Evolutionary conservation across 257 asterid species (phyloP).

Genomic region (Solanum sitiens): DNA sequence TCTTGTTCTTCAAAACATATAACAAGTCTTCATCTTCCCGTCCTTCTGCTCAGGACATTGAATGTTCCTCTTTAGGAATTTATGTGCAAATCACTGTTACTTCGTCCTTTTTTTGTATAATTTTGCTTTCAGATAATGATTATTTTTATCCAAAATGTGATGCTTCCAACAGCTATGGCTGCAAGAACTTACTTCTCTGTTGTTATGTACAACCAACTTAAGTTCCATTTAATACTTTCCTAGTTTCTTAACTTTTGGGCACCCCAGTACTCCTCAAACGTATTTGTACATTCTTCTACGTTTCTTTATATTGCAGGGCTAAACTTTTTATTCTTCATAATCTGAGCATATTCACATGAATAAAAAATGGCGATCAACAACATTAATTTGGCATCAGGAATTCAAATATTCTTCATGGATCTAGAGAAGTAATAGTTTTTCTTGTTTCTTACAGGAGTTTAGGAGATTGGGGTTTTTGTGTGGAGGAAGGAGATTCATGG

Average conservation of each 20-base stretch:
- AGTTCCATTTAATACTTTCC: neutral
- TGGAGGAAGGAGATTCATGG: constrained; percentile 54
- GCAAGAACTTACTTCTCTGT: neutral
- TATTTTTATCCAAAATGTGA: neutral
- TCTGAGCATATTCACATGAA: neutral
- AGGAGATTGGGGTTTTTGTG: neutral
- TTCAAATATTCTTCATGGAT: neutral
- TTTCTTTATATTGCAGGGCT: neutral
- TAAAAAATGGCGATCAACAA: neutral
- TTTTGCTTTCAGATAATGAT: neutral
- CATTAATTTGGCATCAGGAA: neutral
- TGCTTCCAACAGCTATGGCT: neutral
- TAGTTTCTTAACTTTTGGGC: neutral
- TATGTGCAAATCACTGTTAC: neutral
- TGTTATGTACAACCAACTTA: neutral
- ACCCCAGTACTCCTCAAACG: neutral
- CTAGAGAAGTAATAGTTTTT: neutral
- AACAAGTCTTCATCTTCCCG: neutral
- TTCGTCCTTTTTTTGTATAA: neutral
- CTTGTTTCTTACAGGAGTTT: neutral
- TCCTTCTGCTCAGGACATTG: neutral
- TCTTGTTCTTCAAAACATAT: neutral
- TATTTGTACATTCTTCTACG: neutral
- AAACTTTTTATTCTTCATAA: neutral
- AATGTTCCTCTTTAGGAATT: neutral